A percentile compares a stretch with the other conserved stretches of the same genome.
These are phyloP conservation scores for Wickerhamiella allomyrinae DNA, from an alignment of 805 yeast genomes.

Conservation along the genomic window DNA sequence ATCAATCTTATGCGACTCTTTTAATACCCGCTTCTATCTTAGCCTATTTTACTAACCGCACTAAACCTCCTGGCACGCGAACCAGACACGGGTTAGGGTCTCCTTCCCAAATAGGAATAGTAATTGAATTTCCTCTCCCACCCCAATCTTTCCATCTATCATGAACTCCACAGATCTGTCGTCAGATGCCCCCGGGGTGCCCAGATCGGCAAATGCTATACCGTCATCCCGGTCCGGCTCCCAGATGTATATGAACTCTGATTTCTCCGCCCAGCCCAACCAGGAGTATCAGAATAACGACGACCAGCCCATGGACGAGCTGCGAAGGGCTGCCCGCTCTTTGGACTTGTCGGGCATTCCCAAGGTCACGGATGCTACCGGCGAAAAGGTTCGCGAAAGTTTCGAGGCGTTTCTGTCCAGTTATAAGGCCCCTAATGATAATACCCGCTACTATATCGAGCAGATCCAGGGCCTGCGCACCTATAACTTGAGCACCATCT, in stretches of 20 bases:
- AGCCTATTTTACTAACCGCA: neutral
- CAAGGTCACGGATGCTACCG: slow-evolving; percentile 79
- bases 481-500: slow-evolving; percentile 62
- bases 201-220: neutral
- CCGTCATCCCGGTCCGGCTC: neutral
- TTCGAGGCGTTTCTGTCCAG: slow-evolving; percentile 74
- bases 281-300: slow-evolving; percentile 1
- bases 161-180: slow-evolving; percentile 1
- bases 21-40: neutral
- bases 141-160: neutral
- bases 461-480: slow-evolving; percentile 71
- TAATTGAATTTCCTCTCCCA: neutral
- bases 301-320: slow-evolving; percentile 9
- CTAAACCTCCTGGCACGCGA: neutral
- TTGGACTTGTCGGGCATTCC: slow-evolving; percentile 35
- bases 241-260: neutral
- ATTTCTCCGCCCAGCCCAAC: neutral
- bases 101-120: neutral
- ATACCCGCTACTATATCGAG: slow-evolving; percentile 45
- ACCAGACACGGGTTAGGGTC: neutral
- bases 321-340: slow-evolving; percentile 12
- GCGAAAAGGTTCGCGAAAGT: slow-evolving; percentile 83
- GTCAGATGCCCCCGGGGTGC: neutral
- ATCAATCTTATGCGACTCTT: neutral
- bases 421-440: slow-evolving; percentile 32